phyloP scores from a whole-genome alignment of 768 basidiomycete genomes.

The Fistulinella prunicolor region DNA sequence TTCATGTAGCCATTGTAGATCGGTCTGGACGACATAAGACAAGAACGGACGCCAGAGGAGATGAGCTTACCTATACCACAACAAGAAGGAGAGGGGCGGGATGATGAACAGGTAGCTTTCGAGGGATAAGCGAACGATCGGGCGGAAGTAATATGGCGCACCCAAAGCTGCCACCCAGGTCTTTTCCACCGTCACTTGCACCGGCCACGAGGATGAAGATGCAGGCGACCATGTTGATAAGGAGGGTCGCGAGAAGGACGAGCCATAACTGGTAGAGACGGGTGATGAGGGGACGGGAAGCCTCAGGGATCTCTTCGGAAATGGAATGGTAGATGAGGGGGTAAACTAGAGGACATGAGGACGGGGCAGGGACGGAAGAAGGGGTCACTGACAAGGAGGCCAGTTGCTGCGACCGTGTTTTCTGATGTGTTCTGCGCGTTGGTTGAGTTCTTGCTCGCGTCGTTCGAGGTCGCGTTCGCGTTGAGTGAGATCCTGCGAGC shows the following conservation, averaged over 20 bases:
- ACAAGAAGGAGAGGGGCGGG: conserved; percentile 73
- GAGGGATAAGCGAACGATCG: conserved; percentile 15
- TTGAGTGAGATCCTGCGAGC: conserved; percentile 64
- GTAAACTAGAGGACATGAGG: conserved; percentile 57
- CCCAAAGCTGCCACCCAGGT: conserved; percentile 82
- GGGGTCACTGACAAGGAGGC: conserved; percentile 70
- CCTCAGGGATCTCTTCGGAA: conserved; percentile 82
- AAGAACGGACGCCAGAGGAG: conserved; percentile 6
- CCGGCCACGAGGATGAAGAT: conserved; percentile 83
- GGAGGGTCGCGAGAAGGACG: conserved; percentile 73
- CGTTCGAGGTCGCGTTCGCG: conserved; percentile 81
- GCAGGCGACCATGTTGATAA: conserved; percentile 89
- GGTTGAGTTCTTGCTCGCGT: conserved; percentile 70
- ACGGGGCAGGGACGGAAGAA: conserved; percentile 6
- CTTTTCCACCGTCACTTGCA: conserved; percentile 68
- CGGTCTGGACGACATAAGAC: conserved; percentile 50
- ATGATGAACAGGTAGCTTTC: conserved; percentile 79
- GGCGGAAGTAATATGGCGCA: conserved; percentile 36
- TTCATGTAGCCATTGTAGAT: conserved; percentile 99
- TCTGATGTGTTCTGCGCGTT: conserved; percentile 66
- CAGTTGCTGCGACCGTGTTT: conserved; percentile 88
- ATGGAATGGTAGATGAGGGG: conserved; percentile 96
- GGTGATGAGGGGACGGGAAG: conserved; percentile 73
- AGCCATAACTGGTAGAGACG: conserved; percentile 95
- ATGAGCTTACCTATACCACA: conserved; percentile 85